A percentile compares a stretch with the other conserved stretches of the same genome.
Evolutionary conservation across 371 early-diverging fungal genomes (phyloP).

Genomic region (Fennellomyces sp.): DNA sequence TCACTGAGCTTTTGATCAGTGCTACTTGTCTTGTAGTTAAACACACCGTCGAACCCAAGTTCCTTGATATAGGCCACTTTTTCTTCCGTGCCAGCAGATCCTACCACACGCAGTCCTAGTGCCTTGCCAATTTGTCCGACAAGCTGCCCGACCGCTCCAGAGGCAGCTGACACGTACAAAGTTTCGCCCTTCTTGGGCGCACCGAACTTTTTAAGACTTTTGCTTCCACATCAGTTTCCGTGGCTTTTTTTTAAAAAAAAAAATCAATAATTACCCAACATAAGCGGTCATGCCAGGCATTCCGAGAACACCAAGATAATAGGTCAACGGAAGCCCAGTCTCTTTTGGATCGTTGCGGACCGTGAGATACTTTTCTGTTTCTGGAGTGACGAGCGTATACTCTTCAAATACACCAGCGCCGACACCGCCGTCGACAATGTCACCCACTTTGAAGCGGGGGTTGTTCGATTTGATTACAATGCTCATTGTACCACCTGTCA

Average conservation of each 20-base stretch:
- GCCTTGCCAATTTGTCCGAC: constrained; percentile 73
- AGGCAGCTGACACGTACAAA: constrained; percentile 55
- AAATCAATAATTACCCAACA: constrained; percentile 20
- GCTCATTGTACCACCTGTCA: constrained; percentile 62
- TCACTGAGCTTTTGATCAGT: constrained; percentile 36
- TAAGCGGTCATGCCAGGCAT: constrained; percentile 62
- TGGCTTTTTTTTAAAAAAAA: background rate
- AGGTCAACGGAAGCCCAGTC: constrained; percentile 45
- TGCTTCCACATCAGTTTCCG: background rate
- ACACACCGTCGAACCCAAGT: constrained; percentile 72
- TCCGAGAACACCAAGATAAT: constrained; percentile 58
- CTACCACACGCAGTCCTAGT: constrained; percentile 69
- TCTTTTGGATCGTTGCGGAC: constrained; percentile 42
- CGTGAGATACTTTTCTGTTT: constrained; percentile 16
- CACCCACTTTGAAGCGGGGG: constrained; percentile 58
- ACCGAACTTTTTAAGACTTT: constrained; percentile 20
- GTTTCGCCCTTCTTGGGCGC: constrained; percentile 53
- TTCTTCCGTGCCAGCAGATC: constrained; percentile 76
- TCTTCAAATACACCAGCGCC: constrained; percentile 57
- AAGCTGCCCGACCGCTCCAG: constrained; percentile 61
- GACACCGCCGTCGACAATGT: constrained; percentile 58
- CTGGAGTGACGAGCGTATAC: constrained; percentile 38
- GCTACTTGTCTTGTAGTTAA: constrained; percentile 80
- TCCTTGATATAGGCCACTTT: constrained; percentile 68
- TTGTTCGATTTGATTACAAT: constrained; percentile 64